Evolutionary conservation across 371 early-diverging fungal genomes (phyloP), one percentile per base, ranked within the genome.

Genomic region (Rhizopus arrhizus): DNA sequence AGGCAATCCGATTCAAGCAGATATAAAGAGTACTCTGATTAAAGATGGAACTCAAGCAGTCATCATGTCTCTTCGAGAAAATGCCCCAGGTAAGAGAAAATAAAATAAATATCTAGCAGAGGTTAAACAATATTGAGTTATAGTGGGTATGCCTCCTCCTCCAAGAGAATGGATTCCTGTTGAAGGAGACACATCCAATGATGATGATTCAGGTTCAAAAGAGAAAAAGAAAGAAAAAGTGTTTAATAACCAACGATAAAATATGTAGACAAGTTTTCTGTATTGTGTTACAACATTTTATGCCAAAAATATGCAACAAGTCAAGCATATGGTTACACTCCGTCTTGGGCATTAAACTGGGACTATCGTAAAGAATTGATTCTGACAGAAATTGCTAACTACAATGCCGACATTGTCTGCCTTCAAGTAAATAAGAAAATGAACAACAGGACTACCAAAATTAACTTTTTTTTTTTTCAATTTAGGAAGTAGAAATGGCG

Each of bases 261-360:
- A 40, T 9, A 38, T 1, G 48, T 38, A 82, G 92, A 90, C 34
- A 83, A 83, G 13, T 86, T 97, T 47, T 93, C 95, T 1, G 88
- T 97, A 11, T 87, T 97, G 58, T 92, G 90, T 59, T 99, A 97
- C 83, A 99, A 99, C 73, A 95, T 94, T 53, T 84, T 99, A 28
- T 91, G 91, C 56, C 92, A 95, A 43, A 91, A 90, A 69, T 98
- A 94, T 72, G 97, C 97, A 4, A 89, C 94, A 0, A 77, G 87
- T 38, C 88, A 90, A 66, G 82, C 87, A 54, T 97, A 95, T 77
- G 91, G 92, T 54, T 99, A 98, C 81, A 94, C 96, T 16, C 99
- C 99, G 11, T 90, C 94, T 5, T 99, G 98, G 98, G 96, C 95
- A 1, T 81, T 99, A 55, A 79, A 82, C 0, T 96, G 97, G 94